Base-by-base conservation (phyloP, 768 basidiomycete species). In the Kwoniella shandongensis region DNA sequence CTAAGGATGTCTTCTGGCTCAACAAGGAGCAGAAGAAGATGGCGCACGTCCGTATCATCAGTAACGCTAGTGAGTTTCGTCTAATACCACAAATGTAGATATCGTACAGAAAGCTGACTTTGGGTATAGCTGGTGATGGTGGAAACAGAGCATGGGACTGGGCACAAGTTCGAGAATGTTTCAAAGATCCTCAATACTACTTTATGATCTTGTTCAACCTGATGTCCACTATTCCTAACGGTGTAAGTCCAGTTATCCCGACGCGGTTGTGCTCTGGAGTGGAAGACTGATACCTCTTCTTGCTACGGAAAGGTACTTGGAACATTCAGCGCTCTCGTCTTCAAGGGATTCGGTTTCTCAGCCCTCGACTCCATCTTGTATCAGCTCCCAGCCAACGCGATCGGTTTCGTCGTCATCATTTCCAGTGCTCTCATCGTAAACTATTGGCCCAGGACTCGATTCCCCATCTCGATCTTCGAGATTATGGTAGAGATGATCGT, bases 1-100 rank as follows among this genome's bases (percentile, higher is more conserved):
- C 69, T 15, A 53, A 46, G 22, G 62, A 67, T 35, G 66, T 71
- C 12, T 60, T 52, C 38, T 71, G 69, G 69, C 54, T 71, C 10
- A 44, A 38, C 32, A 51, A 50, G 26, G 54, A 65, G 22, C 53
- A 68, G 49, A 63, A 62, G 57, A 49, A 25, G n/a, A 66, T 66
- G 64, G 69, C 66, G 11, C 38, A 55, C 27, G 59, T 59, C 13
- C 48, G 63, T 7, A 49, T 64, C 35, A 38, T 64, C 18, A 36
- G 46, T 1, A 64, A 64, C 45, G 53, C 41, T 17, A 52, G 57
- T 57, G 56, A 45, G 56, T 57, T 48, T 44, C 41, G 32, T 50
- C 12, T 55, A 54, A 2, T n/a, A n/a, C n/a, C n/a, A n/a, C n/a
- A n/a, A n/a, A n/a, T n/a, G n/a, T n/a, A n/a, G n/a, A n/a, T n/a